Conservation (phyloP, 2,329 filamentous ascomycete species). For the Byssochlamys sp. region DNA sequence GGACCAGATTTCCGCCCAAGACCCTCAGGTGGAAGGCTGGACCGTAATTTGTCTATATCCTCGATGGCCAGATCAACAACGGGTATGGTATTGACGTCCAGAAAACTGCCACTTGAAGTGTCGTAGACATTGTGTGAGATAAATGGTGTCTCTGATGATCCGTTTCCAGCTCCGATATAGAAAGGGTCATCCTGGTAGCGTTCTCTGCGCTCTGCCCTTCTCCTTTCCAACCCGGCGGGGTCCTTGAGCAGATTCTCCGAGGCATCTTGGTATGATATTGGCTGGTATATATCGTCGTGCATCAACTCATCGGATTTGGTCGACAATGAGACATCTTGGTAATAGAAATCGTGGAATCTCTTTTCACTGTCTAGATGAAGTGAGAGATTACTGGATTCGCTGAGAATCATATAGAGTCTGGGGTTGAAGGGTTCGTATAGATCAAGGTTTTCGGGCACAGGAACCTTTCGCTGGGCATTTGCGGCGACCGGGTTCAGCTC, state of each 20-base stretch:
- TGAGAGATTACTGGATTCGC: constrained; percentile 43
- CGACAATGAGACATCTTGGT: constrained; percentile 18
- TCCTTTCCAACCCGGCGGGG: constrained; percentile 61
- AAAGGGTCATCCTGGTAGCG: constrained; percentile 89
- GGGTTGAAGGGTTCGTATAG: constrained; percentile 74
- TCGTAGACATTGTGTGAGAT: constrained; percentile 69
- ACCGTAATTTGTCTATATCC: constrained; percentile 29
- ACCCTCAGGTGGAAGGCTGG: constrained; percentile 7
- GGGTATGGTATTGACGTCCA: constrained; percentile 90
- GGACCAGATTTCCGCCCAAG: constrained; percentile 22
- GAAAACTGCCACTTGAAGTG: constrained; percentile 61
- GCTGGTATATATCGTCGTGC: constrained; percentile 13
- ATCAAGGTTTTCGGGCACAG: constrained; percentile 64
- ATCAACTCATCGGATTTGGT: constrained; percentile 15
- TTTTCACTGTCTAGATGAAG: constrained; percentile 41
- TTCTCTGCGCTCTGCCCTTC: constrained; percentile 67
- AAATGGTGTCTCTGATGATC: constrained; percentile 55
- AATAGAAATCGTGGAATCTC: constrained; percentile 30
- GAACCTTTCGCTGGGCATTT: constrained; percentile 77
- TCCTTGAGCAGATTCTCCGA: constrained; percentile 48
- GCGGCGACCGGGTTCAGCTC: constrained; percentile 84
- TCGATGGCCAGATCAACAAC: constrained; percentile 85
- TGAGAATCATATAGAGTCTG: constrained; percentile 59
- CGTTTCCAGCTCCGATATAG: constrained; percentile 60
- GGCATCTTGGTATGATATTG: constrained; percentile 28